Evolutionary conservation across 257 asterid species (phyloP).

Genomic region (Plantago major): DNA sequence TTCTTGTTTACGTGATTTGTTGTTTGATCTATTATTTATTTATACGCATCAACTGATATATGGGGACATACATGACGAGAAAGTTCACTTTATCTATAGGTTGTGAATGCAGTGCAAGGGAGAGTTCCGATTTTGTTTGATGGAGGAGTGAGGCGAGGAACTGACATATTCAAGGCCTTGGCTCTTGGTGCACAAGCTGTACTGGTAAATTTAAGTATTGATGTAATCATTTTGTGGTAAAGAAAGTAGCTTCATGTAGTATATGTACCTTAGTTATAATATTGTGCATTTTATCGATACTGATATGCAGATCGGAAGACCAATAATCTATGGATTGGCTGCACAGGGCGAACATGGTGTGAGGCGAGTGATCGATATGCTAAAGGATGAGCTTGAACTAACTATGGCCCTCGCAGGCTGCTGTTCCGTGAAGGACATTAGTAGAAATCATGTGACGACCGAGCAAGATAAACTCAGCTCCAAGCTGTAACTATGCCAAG

Average conservation of each 20-base stretch:
- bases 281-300: no score
- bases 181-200: conserved; percentile 70
- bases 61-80: not conserved
- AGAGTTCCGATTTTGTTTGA: conserved; percentile 53
- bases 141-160: conserved; percentile 72
- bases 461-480: conserved; percentile 25
- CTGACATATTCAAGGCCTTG: conserved; percentile 67
- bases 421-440: conserved; percentile 38
- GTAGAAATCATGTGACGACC: conserved; percentile 43
- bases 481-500: conserved; percentile 23
- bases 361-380: conserved; percentile 39
- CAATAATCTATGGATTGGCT: conserved; percentile 48
- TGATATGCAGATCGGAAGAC: conserved; percentile 50
- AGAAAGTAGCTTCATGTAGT: not conserved
- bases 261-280: no score
- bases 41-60: no score
- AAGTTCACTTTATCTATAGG: conserved; percentile 24
- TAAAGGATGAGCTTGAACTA: conserved; percentile 54
- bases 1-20: not conserved
- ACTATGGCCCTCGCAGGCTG: conserved; percentile 65
- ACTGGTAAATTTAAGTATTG: conserved; percentile 29
- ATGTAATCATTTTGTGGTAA: not conserved
- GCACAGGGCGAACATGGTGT: conserved; percentile 57
- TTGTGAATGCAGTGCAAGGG: conserved; percentile 53
- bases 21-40: not conserved